phyloP scores from a whole-genome alignment of 2,329 filamentous ascomycete genomes.

The Penicillium polonicum region DNA sequence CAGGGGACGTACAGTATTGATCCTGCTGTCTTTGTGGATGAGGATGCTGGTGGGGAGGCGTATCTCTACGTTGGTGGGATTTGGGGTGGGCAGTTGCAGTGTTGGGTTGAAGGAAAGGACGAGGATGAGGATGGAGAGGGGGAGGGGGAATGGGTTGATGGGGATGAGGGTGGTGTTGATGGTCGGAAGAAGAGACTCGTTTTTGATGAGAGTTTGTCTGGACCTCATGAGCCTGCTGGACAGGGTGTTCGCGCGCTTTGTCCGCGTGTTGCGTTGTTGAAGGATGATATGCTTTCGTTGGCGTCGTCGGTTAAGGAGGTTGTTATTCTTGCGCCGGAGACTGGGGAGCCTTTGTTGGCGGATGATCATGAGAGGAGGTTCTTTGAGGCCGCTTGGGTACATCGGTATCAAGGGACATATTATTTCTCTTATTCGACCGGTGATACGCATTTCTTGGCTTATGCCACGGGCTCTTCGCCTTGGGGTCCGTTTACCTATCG shows the following conservation, averaged over 20 bases:
- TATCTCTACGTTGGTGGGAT: slow-evolving; percentile 77
- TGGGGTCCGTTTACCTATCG: slow-evolving; percentile 71
- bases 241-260: slow-evolving; percentile 58
- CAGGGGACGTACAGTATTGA: slow-evolving; percentile 73
- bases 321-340: slow-evolving; percentile 61
- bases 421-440: slow-evolving; percentile 79
- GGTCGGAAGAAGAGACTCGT: slow-evolving; percentile 32
- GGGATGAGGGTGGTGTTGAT: slow-evolving; percentile 20
- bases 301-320: slow-evolving; percentile 57
- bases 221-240: slow-evolving; percentile 60
- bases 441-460: slow-evolving; percentile 72
- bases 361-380: slow-evolving; percentile 73
- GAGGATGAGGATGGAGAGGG: background rate
- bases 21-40: slow-evolving; percentile 72
- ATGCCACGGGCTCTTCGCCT: slow-evolving; percentile 64
- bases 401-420: slow-evolving; percentile 67
- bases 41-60: slow-evolving; percentile 52
- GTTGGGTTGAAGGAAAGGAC: slow-evolving; percentile 59
- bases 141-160: slow-evolving; percentile 25
- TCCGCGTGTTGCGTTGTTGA: slow-evolving; percentile 65
- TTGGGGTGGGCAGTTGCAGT: slow-evolving; percentile 79
- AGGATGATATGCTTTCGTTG: slow-evolving; percentile 65
- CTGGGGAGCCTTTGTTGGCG: slow-evolving; percentile 58
- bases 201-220: slow-evolving; percentile 58
- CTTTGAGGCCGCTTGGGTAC: slow-evolving; percentile 80